phyloP scores from a whole-genome alignment of 108 stramenopile genomes.

The Schizochytrium sp. region DNA sequence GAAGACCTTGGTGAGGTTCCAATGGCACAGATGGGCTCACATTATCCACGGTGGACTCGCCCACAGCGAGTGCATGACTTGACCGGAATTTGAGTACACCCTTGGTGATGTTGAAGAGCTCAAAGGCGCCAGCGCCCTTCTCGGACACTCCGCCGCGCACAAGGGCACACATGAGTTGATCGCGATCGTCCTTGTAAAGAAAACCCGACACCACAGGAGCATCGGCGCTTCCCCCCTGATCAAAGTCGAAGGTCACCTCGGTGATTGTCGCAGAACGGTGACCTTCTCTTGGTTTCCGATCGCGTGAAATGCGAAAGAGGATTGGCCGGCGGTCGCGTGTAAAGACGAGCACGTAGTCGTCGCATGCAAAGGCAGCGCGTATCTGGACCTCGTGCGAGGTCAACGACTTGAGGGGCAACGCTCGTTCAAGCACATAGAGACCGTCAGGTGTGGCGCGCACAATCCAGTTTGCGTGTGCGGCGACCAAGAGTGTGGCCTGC shows the following conservation, averaged over 20 bases:
- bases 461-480: not conserved
- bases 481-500: not conserved
- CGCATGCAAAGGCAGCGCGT: not conserved
- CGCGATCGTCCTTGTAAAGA: not conserved
- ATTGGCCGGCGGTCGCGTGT: not conserved
- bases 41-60: not conserved
- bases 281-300: not conserved
- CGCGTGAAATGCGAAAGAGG: not conserved
- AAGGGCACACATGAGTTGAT: not conserved
- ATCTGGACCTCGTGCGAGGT: not conserved
- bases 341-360: not conserved
- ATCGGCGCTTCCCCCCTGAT: not conserved
- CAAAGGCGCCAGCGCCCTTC: not conserved
- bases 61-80: not conserved
- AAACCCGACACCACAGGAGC: not conserved
- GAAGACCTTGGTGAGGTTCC: not conserved
- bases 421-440: not conserved
- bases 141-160: conserved; percentile 9
- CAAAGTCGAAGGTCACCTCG: not conserved
- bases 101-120: not conserved
- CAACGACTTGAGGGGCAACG: not conserved
- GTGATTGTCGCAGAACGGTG: not conserved
- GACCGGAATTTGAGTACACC: not conserved
- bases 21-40: not conserved
- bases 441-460: not conserved